Conservation (phyloP, 2,329 filamentous ascomycete species). For the Ilyonectria robusta region DNA sequence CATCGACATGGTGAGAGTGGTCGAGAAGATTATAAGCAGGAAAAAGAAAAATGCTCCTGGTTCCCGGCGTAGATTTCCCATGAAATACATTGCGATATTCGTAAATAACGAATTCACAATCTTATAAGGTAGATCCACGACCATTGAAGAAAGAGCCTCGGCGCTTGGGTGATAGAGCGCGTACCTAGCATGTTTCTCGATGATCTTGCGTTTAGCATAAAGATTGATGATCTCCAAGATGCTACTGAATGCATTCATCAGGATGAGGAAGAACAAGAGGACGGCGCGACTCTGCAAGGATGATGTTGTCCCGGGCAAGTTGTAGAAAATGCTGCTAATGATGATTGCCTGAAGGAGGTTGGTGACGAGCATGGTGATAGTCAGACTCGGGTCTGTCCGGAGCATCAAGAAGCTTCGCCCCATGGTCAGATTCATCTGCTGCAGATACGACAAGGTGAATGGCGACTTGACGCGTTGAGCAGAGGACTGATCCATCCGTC, state of each 20-base stretch:
- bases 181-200: constrained; percentile 52
- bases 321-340: constrained; percentile 38
- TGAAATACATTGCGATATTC: constrained; percentile 69
- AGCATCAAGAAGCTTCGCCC: constrained; percentile 31
- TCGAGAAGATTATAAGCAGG: constrained; percentile 62
- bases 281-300: constrained; percentile 21
- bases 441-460: constrained; percentile 31
- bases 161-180: constrained; percentile 51
- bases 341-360: constrained; percentile 35
- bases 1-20: constrained; percentile 75
- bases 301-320: constrained; percentile 20
- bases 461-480: constrained; percentile 28
- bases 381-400: constrained; percentile 26
- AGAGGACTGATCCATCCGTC: constrained; percentile 35
- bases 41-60: constrained; percentile 64
- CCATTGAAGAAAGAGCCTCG: constrained; percentile 36
- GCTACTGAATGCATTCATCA: constrained; percentile 37
- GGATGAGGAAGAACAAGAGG: constrained; percentile 36
- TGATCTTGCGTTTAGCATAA: constrained; percentile 45
- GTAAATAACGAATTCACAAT: constrained; percentile 53
- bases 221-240: constrained; percentile 35
- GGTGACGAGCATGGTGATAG: constrained; percentile 37
- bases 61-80: constrained; percentile 74
- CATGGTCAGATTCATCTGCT: constrained; percentile 29
- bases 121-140: constrained; percentile 38